Conservation (phyloP, 208 protist genomes). For the Trypanosoma caninum region DNA sequence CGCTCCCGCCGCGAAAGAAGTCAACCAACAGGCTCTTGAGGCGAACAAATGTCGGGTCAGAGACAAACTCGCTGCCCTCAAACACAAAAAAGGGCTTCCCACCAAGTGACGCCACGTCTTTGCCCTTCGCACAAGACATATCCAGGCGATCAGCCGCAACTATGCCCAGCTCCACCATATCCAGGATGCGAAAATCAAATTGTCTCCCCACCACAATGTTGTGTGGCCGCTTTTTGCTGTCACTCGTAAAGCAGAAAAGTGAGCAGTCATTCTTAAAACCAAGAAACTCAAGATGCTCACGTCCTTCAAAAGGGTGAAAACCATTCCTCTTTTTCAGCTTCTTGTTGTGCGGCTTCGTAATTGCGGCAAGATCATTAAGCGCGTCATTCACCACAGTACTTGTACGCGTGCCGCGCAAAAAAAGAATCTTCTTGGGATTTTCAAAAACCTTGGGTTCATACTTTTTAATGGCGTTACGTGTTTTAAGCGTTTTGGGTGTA, state of each 20-base stretch:
- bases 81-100: conserved; percentile 88
- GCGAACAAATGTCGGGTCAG: conserved; percentile 64
- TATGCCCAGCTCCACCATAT: conserved; percentile 89
- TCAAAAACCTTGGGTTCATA: conserved; percentile 85
- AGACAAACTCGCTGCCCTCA: conserved; percentile 73
- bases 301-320: conserved; percentile 82
- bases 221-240: conserved; percentile 90
- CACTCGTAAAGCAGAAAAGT: conserved; percentile 80
- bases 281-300: conserved; percentile 85
- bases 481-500: conserved; percentile 52
- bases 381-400: conserved; percentile 68
- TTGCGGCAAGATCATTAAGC: conserved; percentile 68
- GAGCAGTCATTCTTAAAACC: conserved; percentile 93
- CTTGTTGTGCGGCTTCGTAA: conserved; percentile 81
- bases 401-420: conserved; percentile 55
- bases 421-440: conserved; percentile 81
- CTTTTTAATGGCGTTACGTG: conserved; percentile 73
- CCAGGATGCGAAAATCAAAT: conserved; percentile 89
- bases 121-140: conserved; percentile 39
- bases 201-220: conserved; percentile 82
- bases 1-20: conserved; percentile 77
- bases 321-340: conserved; percentile 81
- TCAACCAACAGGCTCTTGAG: conserved; percentile 85
- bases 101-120: conserved; percentile 62
- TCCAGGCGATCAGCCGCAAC: conserved; percentile 72